A percentile compares a stretch with the other conserved stretches of the same genome.
Evolutionary conservation across 306 rosid species (phyloP).

Genomic region (Vigna trinervia): DNA sequence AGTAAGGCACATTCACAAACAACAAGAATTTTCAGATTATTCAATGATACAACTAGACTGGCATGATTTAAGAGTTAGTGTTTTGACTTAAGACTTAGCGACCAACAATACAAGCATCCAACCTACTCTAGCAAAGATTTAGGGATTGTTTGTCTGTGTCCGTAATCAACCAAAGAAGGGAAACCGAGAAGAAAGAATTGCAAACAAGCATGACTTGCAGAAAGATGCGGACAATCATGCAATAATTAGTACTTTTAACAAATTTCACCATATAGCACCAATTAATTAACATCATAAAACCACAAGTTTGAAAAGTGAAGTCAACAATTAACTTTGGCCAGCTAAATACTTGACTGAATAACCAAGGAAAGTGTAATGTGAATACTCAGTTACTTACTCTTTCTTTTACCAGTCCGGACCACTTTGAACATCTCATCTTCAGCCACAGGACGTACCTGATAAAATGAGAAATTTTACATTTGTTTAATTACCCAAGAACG

Average conservation of each 20-base stretch:
- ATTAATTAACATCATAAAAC: background rate
- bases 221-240: background rate
- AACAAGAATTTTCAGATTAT: constrained; percentile 1
- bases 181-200: no score
- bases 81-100: background rate
- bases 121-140: constrained; percentile 12
- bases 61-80: background rate
- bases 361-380: background rate
- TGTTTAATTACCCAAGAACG: background rate
- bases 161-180: background rate
- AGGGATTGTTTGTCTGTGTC: background rate
- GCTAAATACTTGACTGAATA: background rate
- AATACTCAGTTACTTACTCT: constrained; percentile 62
- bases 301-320: background rate
- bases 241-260: background rate
- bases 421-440: constrained; percentile 98
- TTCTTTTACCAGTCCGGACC: constrained; percentile 85
- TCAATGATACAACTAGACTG: constrained; percentile 2
- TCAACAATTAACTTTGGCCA: background rate
- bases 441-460: constrained; percentile 92
- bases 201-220: background rate
- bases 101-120: background rate
- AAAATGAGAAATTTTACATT: constrained; percentile 17
- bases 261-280: background rate
- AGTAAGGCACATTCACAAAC: background rate